Conservation (phyloP, 2,329 filamentous ascomycete species). For the Microdochium paspali region DNA sequence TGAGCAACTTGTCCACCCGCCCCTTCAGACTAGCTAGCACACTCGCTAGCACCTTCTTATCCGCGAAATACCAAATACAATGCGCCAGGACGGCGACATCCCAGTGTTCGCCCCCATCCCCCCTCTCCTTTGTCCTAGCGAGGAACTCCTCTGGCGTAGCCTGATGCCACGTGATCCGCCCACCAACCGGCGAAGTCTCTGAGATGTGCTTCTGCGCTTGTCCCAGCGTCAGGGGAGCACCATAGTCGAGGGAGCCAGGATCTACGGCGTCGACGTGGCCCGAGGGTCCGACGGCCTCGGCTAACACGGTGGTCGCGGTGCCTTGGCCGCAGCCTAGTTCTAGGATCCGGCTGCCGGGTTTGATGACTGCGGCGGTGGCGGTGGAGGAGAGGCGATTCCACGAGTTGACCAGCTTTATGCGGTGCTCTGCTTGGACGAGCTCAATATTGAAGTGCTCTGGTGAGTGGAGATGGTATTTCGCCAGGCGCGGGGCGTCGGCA, state of each 20-base stretch:
- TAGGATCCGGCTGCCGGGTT: slow-evolving; percentile 32
- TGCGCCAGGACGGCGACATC: slow-evolving; percentile 39
- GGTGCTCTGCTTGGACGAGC: slow-evolving; percentile 21
- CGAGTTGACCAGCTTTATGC: slow-evolving; percentile 21
- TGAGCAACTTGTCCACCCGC: slow-evolving; percentile 23
- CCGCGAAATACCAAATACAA: slow-evolving; percentile 43
- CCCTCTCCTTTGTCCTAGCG: slow-evolving; percentile 1
- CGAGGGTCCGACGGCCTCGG: slow-evolving; percentile 30
- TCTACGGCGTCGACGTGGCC: slow-evolving; percentile 42
- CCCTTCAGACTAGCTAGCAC: slow-evolving; percentile 25
- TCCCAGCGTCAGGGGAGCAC: slow-evolving; percentile 35
- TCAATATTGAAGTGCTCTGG: slow-evolving; percentile 6
- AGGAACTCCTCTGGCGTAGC: slow-evolving; percentile 25
- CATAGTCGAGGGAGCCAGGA: slow-evolving; percentile 39
- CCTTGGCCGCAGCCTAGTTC: slow-evolving; percentile 54
- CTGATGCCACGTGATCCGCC: slow-evolving; percentile 32
- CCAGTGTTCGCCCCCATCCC: slow-evolving; percentile 17
- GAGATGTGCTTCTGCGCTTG: slow-evolving; percentile 37
- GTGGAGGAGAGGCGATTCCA: slow-evolving; percentile 14
- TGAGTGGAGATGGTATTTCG: slow-evolving; percentile 2
- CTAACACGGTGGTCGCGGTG: slow-evolving; percentile 44
- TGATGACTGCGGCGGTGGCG: slow-evolving; percentile 9
- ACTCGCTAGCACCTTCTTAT: slow-evolving; percentile 19
- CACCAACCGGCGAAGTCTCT: slow-evolving; percentile 23
- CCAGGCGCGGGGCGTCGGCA: neutral